Percentiles rank a stretch among this genome's conserved stretches.
phyloP scores from a whole-genome alignment of 352 stramenopile genomes.

The Phytophthora crassamura region DNA sequence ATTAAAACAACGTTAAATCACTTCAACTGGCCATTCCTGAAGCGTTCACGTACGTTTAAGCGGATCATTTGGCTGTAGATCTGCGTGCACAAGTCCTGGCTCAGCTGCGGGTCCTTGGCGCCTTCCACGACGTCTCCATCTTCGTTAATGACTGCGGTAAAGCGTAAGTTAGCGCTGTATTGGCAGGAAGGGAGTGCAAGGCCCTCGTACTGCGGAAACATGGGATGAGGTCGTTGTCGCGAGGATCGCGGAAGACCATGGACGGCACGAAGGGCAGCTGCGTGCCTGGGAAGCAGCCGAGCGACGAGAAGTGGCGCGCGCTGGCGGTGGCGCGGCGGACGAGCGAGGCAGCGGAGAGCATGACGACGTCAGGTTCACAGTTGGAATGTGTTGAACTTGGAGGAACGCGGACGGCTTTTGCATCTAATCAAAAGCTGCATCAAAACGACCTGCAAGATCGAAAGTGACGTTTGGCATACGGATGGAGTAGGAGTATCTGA shows the following conservation, averaged over 20 bases:
- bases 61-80: slow-evolving; percentile 91
- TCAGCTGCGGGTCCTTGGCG: slow-evolving; percentile 75
- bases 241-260: slow-evolving; percentile 90
- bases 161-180: slow-evolving; percentile 14
- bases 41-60: slow-evolving; percentile 58
- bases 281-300: slow-evolving; percentile 77
- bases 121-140: slow-evolving; percentile 81
- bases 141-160: slow-evolving; percentile 81
- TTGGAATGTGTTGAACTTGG: slow-evolving; percentile 34
- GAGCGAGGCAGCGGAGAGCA: slow-evolving; percentile 27
- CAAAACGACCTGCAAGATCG: slow-evolving; percentile 10
- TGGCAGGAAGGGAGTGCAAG: neutral
- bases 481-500: neutral
- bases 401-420: slow-evolving; percentile 8
- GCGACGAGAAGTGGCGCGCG: slow-evolving; percentile 16
- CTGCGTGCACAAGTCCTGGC: slow-evolving; percentile 75
- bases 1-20: slow-evolving; percentile 15
- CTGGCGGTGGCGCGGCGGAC: slow-evolving; percentile 5
- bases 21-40: neutral
- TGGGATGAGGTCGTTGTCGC: slow-evolving; percentile 82
- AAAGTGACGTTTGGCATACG: slow-evolving; percentile 16
- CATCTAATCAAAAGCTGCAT: slow-evolving; percentile 48
- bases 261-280: slow-evolving; percentile 90
- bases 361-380: slow-evolving; percentile 3
- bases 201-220: slow-evolving; percentile 88